These are phyloP conservation scores for Allium sativum DNA, from an alignment of 106 monocot species.

Conservation along the genomic window DNA sequence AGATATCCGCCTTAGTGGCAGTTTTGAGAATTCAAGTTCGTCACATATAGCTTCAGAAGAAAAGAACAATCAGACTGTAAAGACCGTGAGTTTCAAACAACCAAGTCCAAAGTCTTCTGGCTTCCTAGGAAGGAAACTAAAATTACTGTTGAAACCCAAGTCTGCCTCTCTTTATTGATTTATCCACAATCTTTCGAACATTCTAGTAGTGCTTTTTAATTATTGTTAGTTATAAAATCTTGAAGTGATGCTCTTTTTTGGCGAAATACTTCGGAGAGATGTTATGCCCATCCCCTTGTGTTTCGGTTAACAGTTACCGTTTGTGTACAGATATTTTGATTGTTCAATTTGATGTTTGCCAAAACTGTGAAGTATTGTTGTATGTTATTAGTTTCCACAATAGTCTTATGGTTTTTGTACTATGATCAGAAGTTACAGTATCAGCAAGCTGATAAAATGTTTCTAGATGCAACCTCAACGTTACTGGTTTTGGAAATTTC, in stretches of 20 bases:
- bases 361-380: too few relatives aligned
- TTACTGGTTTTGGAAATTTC: too few relatives aligned
- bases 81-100: slow-evolving; percentile 4
- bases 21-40: slow-evolving; percentile 13
- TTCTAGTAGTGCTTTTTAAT: not conserved
- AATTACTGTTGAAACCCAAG: slow-evolving; percentile 27
- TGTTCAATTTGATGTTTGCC: not conserved
- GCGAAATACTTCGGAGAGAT: slow-evolving; percentile 30
- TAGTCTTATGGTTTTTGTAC: too few relatives aligned
- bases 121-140: slow-evolving; percentile 38
- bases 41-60: slow-evolving; percentile 4
- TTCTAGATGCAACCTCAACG: too few relatives aligned
- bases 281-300: slow-evolving; percentile 26
- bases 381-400: too few relatives aligned
- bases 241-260: slow-evolving; percentile 5
- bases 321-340: slow-evolving; percentile 7
- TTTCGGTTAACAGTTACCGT: slow-evolving; percentile 10
- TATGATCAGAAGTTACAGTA: too few relatives aligned
- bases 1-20: slow-evolving; percentile 34
- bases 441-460: too few relatives aligned
- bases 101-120: slow-evolving; percentile 18
- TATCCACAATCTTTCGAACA: not conserved
- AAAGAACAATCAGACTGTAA: not conserved
- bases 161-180: not conserved
- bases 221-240: not conserved